phyloP scores from a whole-genome alignment of 2,329 filamentous ascomycete genomes.

The Aspergillus pseudonomiae region DNA sequence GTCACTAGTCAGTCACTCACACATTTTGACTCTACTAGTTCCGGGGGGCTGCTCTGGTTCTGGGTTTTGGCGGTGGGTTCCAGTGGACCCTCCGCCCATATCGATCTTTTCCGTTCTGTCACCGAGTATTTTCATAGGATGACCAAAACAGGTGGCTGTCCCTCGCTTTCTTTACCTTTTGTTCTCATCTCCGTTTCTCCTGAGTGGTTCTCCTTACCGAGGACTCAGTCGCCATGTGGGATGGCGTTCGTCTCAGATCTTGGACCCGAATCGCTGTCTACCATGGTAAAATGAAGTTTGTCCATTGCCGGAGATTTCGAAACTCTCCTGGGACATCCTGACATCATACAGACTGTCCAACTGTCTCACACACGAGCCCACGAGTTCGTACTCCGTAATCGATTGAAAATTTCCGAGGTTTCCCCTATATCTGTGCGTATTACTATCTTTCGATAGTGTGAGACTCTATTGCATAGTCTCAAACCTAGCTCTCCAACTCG shows the following conservation, averaged over 20 bases:
- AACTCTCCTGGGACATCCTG: constrained; percentile 14
- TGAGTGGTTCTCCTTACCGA: neutral
- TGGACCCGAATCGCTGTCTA: neutral
- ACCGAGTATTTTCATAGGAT: neutral
- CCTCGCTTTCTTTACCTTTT: neutral
- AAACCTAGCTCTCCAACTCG: constrained; percentile 7
- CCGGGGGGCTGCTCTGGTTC: constrained; percentile 3
- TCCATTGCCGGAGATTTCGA: constrained; percentile 3
- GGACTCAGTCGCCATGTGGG: neutral
- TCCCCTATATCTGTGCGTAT: constrained; percentile 9
- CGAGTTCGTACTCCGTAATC: constrained; percentile 11
- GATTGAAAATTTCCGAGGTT: constrained; percentile 22
- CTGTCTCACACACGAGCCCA: constrained; percentile 16
- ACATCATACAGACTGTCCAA: constrained; percentile 22
- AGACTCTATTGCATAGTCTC: constrained; percentile 19
- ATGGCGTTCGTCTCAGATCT: constrained; percentile 5
- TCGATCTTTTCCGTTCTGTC: neutral
- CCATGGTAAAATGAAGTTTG: neutral
- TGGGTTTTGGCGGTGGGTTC: constrained; percentile 4
- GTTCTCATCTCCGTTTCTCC: neutral
- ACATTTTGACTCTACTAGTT: neutral
- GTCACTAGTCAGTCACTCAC: constrained; percentile 2
- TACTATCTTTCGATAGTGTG: constrained; percentile 20
- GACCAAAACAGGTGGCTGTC: neutral
- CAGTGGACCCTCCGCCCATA: neutral